A percentile compares a stretch with the other conserved stretches of the same genome.
Conservation (phyloP, 2,329 filamentous ascomycete species). For the Fusarium sarcochroum region DNA sequence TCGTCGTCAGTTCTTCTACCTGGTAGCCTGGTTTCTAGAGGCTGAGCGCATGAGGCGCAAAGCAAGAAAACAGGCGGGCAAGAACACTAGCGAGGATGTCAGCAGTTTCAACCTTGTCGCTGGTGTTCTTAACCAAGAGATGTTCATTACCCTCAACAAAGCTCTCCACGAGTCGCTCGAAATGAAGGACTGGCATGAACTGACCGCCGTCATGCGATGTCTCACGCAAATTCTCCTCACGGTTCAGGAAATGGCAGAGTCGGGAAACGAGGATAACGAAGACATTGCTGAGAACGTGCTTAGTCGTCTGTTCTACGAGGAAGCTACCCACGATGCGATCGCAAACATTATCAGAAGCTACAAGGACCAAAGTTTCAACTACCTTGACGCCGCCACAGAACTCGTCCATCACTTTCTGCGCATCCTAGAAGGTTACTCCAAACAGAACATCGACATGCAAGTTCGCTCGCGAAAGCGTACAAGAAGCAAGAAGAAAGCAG, state of each 20-base stretch:
- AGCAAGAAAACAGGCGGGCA: conserved; percentile 68
- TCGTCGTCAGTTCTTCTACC: conserved; percentile 89
- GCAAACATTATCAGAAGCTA: conserved; percentile 86
- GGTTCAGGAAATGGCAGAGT: conserved; percentile 91
- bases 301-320: conserved; percentile 98
- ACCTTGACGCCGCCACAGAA: conserved; percentile 92
- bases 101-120: conserved; percentile 90
- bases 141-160: conserved; percentile 89
- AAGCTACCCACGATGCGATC: conserved; percentile 90
- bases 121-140: conserved; percentile 92
- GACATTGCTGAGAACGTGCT: conserved; percentile 98
- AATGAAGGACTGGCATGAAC: conserved; percentile 87
- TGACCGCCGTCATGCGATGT: conserved; percentile 91
- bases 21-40: conserved; percentile 92
- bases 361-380: conserved; percentile 94
- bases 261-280: conserved; percentile 89
- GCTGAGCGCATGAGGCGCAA: conserved; percentile 83
- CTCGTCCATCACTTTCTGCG: conserved; percentile 91
- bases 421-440: conserved; percentile 92
- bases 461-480: conserved; percentile 84
- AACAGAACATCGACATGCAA: conserved; percentile 94
- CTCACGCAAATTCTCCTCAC: conserved; percentile 95
- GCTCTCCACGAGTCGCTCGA: conserved; percentile 85
- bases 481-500: conserved; percentile 79
- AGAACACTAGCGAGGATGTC: conserved; percentile 64